Percentiles rank a stretch among this genome's conserved stretches.
Conservation (phyloP, 495 filamentous ascomycete species). For the Hypoxylon subgilvum region DNA sequence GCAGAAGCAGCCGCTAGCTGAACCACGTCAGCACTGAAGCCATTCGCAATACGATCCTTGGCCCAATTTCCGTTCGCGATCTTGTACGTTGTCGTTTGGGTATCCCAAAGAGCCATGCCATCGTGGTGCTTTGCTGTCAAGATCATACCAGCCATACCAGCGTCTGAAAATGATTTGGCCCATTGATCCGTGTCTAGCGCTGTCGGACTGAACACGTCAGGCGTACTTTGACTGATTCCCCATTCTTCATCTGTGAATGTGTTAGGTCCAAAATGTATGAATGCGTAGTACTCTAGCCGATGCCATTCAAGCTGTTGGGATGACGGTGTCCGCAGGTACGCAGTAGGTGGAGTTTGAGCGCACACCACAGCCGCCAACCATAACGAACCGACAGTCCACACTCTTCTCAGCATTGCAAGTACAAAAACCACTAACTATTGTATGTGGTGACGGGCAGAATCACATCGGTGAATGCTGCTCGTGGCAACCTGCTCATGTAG, state of each 20-base stretch:
- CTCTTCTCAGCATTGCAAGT: constrained; percentile 3
- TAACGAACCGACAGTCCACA: background rate
- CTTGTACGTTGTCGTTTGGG: constrained; percentile 37
- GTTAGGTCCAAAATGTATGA: constrained; percentile 40
- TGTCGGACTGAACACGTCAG: constrained; percentile 35
- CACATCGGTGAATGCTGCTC: background rate
- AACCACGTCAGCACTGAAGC: constrained; percentile 34
- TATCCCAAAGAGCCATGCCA: constrained; percentile 40
- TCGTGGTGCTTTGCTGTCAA: constrained; percentile 41
- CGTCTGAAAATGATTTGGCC: constrained; percentile 37
- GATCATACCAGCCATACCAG: constrained; percentile 41
- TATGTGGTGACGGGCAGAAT: background rate
- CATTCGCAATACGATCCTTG: constrained; percentile 15
- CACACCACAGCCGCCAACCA: background rate
- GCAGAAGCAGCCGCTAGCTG: constrained; percentile 36
- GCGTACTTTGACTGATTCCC: constrained; percentile 32
- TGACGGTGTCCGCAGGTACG: constrained; percentile 30
- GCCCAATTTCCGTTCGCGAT: constrained; percentile 37
- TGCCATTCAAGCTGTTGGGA: constrained; percentile 36
- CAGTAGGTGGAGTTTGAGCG: constrained; percentile 27
- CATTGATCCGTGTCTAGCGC: constrained; percentile 40
- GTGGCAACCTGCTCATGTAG: constrained; percentile 9
- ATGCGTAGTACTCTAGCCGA: constrained; percentile 37
- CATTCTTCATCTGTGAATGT: constrained; percentile 41
- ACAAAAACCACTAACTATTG: background rate